phyloP scores from a whole-genome alignment of 345 rosid genomes.

The Citrus glauca region DNA sequence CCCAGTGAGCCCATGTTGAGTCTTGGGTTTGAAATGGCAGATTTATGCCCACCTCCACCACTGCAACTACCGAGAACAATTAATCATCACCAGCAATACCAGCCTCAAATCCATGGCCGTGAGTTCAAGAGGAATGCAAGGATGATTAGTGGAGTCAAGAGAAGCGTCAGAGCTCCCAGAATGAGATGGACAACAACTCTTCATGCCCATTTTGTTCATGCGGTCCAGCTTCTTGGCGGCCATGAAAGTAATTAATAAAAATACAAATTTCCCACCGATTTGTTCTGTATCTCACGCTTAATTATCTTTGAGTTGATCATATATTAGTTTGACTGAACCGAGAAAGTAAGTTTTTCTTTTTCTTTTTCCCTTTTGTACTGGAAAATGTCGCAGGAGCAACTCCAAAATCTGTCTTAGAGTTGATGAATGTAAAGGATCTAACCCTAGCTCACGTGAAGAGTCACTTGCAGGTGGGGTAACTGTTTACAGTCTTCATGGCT shows the following conservation, averaged over 20 bases:
- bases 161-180: slow-evolving; percentile 88
- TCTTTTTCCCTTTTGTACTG: neutral
- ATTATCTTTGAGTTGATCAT: neutral
- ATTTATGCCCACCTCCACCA: slow-evolving; percentile 22
- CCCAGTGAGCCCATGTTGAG: slow-evolving; percentile 47
- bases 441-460: slow-evolving; percentile 99
- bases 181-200: slow-evolving; percentile 99
- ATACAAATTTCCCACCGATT: neutral
- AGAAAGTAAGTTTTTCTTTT: neutral
- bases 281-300: neutral
- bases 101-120: slow-evolving; percentile 63
- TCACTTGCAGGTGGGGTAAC: slow-evolving; percentile 85
- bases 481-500: slow-evolving; percentile 15
- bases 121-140: slow-evolving; percentile 76
- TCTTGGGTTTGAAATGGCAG: slow-evolving; percentile 56
- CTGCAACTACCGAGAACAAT: slow-evolving; percentile 24
- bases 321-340: neutral
- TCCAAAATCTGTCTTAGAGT: slow-evolving; percentile 92
- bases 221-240: slow-evolving; percentile 98
- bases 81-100: slow-evolving; percentile 40
- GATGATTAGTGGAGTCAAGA: slow-evolving; percentile 40
- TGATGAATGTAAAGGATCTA: slow-evolving; percentile 99
- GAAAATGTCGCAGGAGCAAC: slow-evolving; percentile 69
- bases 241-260: slow-evolving; percentile 61
- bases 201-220: slow-evolving; percentile 92